Conservation (phyloP, 306 rosid genomes). For the Rosa multiflora region DNA sequence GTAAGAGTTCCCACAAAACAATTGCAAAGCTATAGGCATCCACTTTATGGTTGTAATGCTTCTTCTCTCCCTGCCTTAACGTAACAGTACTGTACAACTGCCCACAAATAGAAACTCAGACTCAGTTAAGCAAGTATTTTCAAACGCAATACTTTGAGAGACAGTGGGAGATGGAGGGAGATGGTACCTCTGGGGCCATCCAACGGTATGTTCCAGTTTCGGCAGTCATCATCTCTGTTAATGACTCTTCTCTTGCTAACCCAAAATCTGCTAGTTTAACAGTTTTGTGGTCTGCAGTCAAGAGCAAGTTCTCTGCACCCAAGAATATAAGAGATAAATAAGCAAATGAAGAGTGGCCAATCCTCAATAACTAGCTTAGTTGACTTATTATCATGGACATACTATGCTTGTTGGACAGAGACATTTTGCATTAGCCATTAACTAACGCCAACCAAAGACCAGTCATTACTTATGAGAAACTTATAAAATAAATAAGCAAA, state of each 20-base stretch:
- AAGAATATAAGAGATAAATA: constrained; percentile 14
- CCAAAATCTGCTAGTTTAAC: constrained; percentile 96
- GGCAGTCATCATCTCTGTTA: constrained; percentile 97
- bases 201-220: constrained; percentile 98
- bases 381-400: neutral
- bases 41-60: constrained; percentile 95
- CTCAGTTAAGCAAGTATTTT: neutral
- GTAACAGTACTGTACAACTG: constrained; percentile 95
- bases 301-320: constrained; percentile 77
- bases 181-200: constrained; percentile 96
- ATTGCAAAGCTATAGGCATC: constrained; percentile 95
- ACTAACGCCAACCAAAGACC: neutral
- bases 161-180: constrained; percentile 11
- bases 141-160: constrained; percentile 4
- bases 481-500: neutral
- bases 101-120: constrained; percentile 32
- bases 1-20: constrained; percentile 93
- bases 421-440: neutral
- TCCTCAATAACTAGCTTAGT: neutral
- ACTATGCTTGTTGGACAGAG: neutral
- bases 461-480: neutral
- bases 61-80: constrained; percentile 92
- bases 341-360: constrained; percentile 3
- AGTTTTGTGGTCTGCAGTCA: constrained; percentile 75
- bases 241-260: constrained; percentile 89